Percentiles rank a stretch among this genome's conserved stretches.
Evolutionary conservation across 2,329 filamentous ascomycete genomes (phyloP).

Genomic region (Apiospora kogelbergensis): DNA sequence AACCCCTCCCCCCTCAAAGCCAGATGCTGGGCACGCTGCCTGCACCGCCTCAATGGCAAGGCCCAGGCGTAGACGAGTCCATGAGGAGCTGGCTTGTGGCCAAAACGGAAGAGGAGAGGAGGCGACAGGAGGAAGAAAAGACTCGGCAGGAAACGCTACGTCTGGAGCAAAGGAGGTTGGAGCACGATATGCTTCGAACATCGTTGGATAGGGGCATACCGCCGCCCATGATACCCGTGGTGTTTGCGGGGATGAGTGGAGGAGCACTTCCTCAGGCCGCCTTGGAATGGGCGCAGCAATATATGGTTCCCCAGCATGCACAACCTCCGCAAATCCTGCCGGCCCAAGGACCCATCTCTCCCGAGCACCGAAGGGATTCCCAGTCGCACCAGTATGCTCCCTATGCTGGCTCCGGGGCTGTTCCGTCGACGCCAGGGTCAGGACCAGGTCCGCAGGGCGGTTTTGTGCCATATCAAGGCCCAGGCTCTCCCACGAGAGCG

Average conservation of each 20-base stretch:
- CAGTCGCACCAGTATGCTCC: constrained; percentile 44
- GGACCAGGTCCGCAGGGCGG: constrained; percentile 37
- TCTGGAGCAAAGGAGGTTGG: constrained; percentile 70
- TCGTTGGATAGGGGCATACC: constrained; percentile 70
- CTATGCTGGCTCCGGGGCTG: constrained; percentile 40
- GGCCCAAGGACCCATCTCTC: constrained; percentile 49
- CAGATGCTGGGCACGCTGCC: constrained; percentile 56
- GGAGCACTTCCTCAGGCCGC: constrained; percentile 60
- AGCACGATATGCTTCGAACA: constrained; percentile 70
- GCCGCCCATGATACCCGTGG: constrained; percentile 70
- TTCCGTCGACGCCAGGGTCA: constrained; percentile 44
- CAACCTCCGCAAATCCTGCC: constrained; percentile 37
- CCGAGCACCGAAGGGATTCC: constrained; percentile 55
- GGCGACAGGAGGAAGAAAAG: constrained; percentile 73
- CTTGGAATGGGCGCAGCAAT: constrained; percentile 69
- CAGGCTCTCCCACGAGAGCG: constrained; percentile 49
- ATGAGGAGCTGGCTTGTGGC: constrained; percentile 72
- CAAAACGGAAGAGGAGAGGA: constrained; percentile 71
- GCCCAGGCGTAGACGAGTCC: constrained; percentile 67
- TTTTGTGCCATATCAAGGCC: constrained; percentile 43
- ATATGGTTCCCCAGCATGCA: constrained; percentile 40
- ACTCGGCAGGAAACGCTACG: constrained; percentile 63
- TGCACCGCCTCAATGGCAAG: constrained; percentile 66
- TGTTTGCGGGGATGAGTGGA: constrained; percentile 72
- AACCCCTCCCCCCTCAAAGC: constrained; percentile 28